Base-by-base conservation (phyloP, 495 filamentous ascomycete genomes). In the Aspergillus sclerotiicarbonarius region DNA sequence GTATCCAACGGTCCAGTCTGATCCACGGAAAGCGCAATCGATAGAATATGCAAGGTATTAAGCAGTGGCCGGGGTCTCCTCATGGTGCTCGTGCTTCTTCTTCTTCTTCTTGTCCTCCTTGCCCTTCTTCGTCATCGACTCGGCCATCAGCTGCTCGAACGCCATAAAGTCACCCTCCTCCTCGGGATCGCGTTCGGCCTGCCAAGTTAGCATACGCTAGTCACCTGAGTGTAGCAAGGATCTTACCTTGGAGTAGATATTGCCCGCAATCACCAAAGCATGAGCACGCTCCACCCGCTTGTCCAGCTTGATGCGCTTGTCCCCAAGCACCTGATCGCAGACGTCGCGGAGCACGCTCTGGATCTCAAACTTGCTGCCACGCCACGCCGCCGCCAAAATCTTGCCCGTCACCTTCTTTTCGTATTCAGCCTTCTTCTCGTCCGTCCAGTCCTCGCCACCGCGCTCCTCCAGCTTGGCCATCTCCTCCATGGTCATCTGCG, bases 121-220 rank as follows among this genome's bases (percentile, higher is more conserved):
- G 68, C 82, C 83, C 73, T 96, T 95, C 83, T 98, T 98, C 51
- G 90, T 87, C 48, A 90, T 90, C 6, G 95, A 93, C 67, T 99
- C 94, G 32, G 94, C 91, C 75, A 99, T 95, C 30, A 99, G 86
- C 72, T 97, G 91, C 71, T 99, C 94, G 66, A 99, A 99, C 18
- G 91, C 93, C 86, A 98, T 95, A 78, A 95, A 97, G 55, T 97
- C 93, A 60, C 93, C 94, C 77, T 98, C 94, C 76, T 99, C 94
- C 44, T 98, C 95, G 41, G 92, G 89, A 59, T 92, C 90, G 57
- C 94, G 85, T 70, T 89, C 83, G 18, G 94, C 94, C 94, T 98
- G 60, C 8, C 1, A 5, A 25, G 55, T 55, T 58, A 59, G 35
- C 44, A 46, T 54, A 19, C 18, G 53, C 7, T 2, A 50, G 25